These are phyloP conservation scores for Oryza brachyantha DNA, from an alignment of 176 grass and related monocot species.

Conservation along the genomic window DNA sequence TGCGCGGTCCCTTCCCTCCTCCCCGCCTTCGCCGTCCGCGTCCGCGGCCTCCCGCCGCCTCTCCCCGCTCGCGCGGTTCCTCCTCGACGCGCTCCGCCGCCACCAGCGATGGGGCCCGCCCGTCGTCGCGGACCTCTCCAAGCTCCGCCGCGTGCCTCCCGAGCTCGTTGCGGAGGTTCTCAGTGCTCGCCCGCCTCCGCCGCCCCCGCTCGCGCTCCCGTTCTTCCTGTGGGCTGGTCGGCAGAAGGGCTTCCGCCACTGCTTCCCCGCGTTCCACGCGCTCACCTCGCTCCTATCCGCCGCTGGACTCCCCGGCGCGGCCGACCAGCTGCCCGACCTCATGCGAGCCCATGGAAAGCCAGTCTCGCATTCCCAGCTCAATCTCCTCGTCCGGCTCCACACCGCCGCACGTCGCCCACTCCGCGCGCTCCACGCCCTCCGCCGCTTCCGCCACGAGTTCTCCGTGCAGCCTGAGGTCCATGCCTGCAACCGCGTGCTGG, in stretches of 20 bases:
- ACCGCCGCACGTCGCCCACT: constrained; percentile 55
- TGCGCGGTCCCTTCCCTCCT: not conserved
- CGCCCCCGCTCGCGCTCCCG: constrained; percentile 59
- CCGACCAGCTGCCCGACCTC: constrained; percentile 81
- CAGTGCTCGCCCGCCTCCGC: constrained; percentile 37
- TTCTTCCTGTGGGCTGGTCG: constrained; percentile 88
- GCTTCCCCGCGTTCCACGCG: constrained; percentile 75
- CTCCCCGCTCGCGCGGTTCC: constrained; percentile 64
- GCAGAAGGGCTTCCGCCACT: constrained; percentile 73
- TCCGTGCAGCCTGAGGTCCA: constrained; percentile 54
- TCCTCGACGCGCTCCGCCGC: constrained; percentile 64
- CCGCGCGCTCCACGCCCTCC: constrained; percentile 57
- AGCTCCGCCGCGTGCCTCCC: constrained; percentile 69
- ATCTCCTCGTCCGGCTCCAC: constrained; percentile 76
- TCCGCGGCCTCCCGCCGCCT: constrained; percentile 51
- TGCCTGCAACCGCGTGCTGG: constrained; percentile 74
- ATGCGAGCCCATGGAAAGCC: constrained; percentile 68
- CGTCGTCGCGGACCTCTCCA: constrained; percentile 61
- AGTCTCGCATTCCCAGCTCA: constrained; percentile 64
- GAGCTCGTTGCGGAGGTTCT: constrained; percentile 64
- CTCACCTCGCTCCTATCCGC: constrained; percentile 52
- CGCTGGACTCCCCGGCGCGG: constrained; percentile 44
- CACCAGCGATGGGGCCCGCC: constrained; percentile 62
- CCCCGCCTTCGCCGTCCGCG: not conserved
- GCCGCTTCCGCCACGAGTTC: constrained; percentile 63